Conservation (phyloP, 2,329 filamentous ascomycete species). For the Aspergillus pseudoviridinutans region DNA sequence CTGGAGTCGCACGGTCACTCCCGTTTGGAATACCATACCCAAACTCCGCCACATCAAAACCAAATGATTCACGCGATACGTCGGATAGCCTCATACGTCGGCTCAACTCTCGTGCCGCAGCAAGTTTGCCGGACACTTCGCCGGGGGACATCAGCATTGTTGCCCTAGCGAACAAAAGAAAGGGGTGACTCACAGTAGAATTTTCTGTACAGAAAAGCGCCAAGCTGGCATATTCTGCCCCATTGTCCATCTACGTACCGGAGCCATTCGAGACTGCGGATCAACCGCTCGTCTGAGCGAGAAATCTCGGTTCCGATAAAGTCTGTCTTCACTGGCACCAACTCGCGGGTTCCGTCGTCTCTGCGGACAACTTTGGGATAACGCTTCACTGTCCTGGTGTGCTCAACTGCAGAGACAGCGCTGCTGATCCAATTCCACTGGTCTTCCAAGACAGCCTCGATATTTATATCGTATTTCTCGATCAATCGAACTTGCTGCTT, state of each 20-base stretch:
- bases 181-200: conserved; percentile 68
- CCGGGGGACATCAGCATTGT: conserved; percentile 1
- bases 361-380: conserved; percentile 50
- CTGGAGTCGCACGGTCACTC: conserved; percentile 18
- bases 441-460: conserved; percentile 67
- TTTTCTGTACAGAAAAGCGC: conserved; percentile 72
- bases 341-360: conserved; percentile 45
- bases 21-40: conserved; percentile 20
- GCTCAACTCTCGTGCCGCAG: conserved; percentile 53
- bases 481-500: conserved; percentile 69
- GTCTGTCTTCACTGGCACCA: conserved; percentile 63
- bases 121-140: conserved; percentile 40
- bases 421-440: conserved; percentile 52
- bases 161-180: conserved; percentile 11
- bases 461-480: conserved; percentile 67
- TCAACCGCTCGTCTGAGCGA: conserved; percentile 65
- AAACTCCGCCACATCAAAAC: conserved; percentile 34
- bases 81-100: conserved; percentile 48
- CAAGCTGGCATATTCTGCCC: conserved; percentile 64
- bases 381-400: conserved; percentile 24
- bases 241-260: conserved; percentile 69
- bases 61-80: conserved; percentile 40
- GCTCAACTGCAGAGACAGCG: conserved; percentile 32
- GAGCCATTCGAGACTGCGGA: conserved; percentile 82
- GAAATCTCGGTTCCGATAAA: conserved; percentile 64